Base-by-base conservation (phyloP, 2,329 filamentous ascomycete genomes). In the Chrysosphaeria jannelii region DNA sequence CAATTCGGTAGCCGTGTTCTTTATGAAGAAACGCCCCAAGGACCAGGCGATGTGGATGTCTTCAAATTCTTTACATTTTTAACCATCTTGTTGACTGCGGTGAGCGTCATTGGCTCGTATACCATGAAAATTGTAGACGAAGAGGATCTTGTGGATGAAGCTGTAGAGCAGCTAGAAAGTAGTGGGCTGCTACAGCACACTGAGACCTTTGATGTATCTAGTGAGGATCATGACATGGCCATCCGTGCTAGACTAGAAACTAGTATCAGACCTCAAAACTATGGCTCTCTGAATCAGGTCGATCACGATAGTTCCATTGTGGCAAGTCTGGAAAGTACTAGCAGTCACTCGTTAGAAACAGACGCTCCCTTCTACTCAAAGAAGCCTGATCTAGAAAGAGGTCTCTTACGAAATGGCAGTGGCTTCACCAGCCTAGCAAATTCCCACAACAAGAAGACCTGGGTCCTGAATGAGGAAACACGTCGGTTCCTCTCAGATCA, bases 401-500 rank as follows among this genome's bases (percentile, higher is more conserved):
- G n/a, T n/a, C n/a, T n/a, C n/a, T n/a, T n/a, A n/a, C n/a, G n/a
- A n/a, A n/a, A n/a, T n/a, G n/a, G n/a, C n/a, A n/a, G n/a, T n/a
- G n/a, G n/a, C n/a, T n/a, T n/a, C n/a, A n/a, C n/a, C n/a, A n/a
- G n/a, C n/a, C n/a, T n/a, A n/a, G 19, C 22, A 8, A 50, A 55
- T 18, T 46, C 47, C 13, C 47, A 54, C 21, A 51, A 64, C 30
- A 22, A 27, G 8, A 88, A 81, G 51, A 91, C 91, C 10, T 85
- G 70, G 65, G 54, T 91, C 4, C 57, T 93, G 33, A 93, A 93
- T 35, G 75, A 74, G 21, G 81, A 91, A 40, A 93, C 85, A 0
- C 55, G 65, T 8, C 54, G 64, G 4, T 97, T 93, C 41, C 53
- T 97, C 7, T 55, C 60, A 13, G 85, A 97, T 34, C 65, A 59